These are phyloP conservation scores for Daldinia bambusicola DNA, from an alignment of 495 filamentous ascomycete genomes.

Conservation along the genomic window DNA sequence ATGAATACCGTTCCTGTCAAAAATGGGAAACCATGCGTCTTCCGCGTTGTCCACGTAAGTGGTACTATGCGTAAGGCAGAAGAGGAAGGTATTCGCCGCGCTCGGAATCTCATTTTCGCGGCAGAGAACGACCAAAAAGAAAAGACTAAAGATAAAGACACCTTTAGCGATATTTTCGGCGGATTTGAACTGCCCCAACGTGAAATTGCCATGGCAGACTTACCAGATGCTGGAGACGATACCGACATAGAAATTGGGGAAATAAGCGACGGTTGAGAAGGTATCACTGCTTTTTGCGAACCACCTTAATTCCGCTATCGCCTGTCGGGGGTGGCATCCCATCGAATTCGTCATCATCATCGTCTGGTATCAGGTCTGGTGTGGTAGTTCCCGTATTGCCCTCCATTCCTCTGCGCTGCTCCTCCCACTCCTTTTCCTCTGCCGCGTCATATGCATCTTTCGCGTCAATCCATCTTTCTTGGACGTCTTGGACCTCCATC, in stretches of 20 bases:
- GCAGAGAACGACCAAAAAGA: constrained; percentile 60
- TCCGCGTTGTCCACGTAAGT: constrained; percentile 88
- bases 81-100: constrained; percentile 83
- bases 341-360: constrained; percentile 51
- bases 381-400: constrained; percentile 42
- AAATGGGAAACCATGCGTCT: constrained; percentile 71
- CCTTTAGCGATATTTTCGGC: constrained; percentile 57
- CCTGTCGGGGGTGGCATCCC: constrained; percentile 45
- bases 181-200: constrained; percentile 38
- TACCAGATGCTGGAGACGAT: constrained; percentile 56
- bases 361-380: constrained; percentile 46
- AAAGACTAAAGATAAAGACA: constrained; percentile 46
- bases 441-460: constrained; percentile 88
- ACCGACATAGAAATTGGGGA: constrained; percentile 63
- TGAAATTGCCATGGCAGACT: constrained; percentile 57
- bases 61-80: constrained; percentile 94
- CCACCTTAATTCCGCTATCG: constrained; percentile 54
- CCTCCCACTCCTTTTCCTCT: constrained; percentile 77
- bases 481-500: constrained; percentile 86
- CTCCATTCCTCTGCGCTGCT: constrained; percentile 53
- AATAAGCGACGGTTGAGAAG: constrained; percentile 48
- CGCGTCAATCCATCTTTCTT: constrained; percentile 92
- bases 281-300: constrained; percentile 55
- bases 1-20: constrained; percentile 74
- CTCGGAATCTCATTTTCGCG: constrained; percentile 74